A percentile compares a stretch with the other conserved stretches of the same genome.
These are phyloP conservation scores for Acanthamoeba culbertsoni DNA, from an alignment of 208 protist genomes.

Conservation along the genomic window DNA sequence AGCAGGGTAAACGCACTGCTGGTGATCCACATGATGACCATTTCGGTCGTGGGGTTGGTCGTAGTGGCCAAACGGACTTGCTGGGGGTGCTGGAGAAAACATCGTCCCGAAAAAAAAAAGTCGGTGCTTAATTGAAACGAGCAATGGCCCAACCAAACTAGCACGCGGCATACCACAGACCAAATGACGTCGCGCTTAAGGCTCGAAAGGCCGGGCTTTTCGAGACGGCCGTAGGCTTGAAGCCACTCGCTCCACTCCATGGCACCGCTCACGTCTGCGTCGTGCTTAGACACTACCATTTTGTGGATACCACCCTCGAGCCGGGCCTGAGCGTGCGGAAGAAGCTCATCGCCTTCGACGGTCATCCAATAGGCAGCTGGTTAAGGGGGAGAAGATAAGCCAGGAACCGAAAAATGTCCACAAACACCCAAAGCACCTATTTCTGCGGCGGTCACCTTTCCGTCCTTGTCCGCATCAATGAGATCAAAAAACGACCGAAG, in stretches of 20 bases:
- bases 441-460: not conserved
- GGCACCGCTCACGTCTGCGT: conserved; percentile 1
- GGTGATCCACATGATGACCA: conserved; percentile 53
- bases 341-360: conserved; percentile 20
- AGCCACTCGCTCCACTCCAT: conserved; percentile 41
- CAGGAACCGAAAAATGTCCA: not conserved
- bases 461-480: not conserved
- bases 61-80: conserved; percentile 28
- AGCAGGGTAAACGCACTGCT: not conserved
- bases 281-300: not conserved
- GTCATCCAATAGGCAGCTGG: not conserved
- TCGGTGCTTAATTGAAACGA: too few species aligned
- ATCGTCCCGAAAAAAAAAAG: too few species aligned
- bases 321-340: not conserved
- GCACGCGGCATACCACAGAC: conserved; percentile 28
- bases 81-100: not conserved
- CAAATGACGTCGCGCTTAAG: not conserved
- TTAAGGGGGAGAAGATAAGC: not conserved
- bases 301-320: conserved; percentile 2
- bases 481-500: conserved; percentile 44
- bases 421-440: not conserved
- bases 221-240: conserved; percentile 12
- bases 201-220: not conserved
- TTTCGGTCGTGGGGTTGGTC: conserved; percentile 28
- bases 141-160: too few species aligned